phyloP scores from a whole-genome alignment of 768 basidiomycete genomes.

The Tulasnella sp. region DNA sequence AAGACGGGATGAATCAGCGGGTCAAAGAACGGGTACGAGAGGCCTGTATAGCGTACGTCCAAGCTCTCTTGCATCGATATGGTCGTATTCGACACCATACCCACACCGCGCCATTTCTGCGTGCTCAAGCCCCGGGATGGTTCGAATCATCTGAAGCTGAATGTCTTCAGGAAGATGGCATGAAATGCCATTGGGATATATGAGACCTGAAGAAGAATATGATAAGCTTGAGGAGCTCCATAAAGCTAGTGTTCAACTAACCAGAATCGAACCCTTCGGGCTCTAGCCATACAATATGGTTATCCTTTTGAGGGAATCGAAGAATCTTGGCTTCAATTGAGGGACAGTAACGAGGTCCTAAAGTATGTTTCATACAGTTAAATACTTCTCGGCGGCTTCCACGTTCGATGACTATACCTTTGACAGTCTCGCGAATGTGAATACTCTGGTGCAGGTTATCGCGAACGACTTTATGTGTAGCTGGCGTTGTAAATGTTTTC shows the following conservation, averaged over 20 bases:
- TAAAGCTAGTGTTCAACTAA: slow-evolving; percentile 34
- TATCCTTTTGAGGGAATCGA: slow-evolving; percentile 65
- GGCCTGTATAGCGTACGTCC: slow-evolving; percentile 41
- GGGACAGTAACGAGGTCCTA: slow-evolving; percentile 88
- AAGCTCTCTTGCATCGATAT: slow-evolving; percentile 81
- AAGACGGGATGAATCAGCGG: neutral
- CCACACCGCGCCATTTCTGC: slow-evolving; percentile 80
- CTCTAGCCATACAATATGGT: slow-evolving; percentile 82
- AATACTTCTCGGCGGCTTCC: neutral
- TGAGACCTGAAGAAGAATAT: slow-evolving; percentile 51
- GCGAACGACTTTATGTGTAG: slow-evolving; percentile 69
- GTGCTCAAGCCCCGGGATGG: slow-evolving; percentile 78
- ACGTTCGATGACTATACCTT: slow-evolving; percentile 47
- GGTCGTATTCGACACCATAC: slow-evolving; percentile 92
- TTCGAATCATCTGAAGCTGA: slow-evolving; percentile 77
- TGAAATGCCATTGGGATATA: slow-evolving; percentile 88
- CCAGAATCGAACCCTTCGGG: slow-evolving; percentile 90
- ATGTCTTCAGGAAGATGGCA: slow-evolving; percentile 83
- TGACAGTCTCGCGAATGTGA: slow-evolving; percentile 86
- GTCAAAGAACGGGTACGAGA: neutral
- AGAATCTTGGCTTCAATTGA: slow-evolving; percentile 83
- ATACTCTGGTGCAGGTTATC: slow-evolving; percentile 73
- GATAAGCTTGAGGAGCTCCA: neutral
- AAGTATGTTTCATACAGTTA: neutral
- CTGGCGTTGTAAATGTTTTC: slow-evolving; percentile 65